Conservation (phyloP, 352 stramenopile genomes). For the Phytopythium litorale region DNA sequence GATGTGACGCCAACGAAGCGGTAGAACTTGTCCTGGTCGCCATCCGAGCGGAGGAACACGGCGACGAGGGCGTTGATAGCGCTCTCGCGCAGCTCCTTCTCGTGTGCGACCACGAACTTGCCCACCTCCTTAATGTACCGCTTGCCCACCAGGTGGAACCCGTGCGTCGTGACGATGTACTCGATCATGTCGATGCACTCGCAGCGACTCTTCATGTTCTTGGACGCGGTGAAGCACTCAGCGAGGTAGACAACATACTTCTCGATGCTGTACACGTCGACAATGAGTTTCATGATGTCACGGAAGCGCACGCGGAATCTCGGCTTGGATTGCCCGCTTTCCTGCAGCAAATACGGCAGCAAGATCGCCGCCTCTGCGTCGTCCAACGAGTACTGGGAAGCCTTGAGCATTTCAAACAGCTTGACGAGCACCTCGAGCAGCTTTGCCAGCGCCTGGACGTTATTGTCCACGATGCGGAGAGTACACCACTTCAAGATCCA, state of each 20-base stretch:
- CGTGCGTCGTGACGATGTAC: constrained; percentile 62
- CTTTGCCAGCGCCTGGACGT: constrained; percentile 82
- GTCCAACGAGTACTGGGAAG: constrained; percentile 55
- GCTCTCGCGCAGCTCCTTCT: constrained; percentile 83
- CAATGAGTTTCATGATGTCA: constrained; percentile 79
- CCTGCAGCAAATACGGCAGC: constrained; percentile 77
- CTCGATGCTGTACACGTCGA: constrained; percentile 75
- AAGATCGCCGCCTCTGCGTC: constrained; percentile 83
- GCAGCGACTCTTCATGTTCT: constrained; percentile 85
- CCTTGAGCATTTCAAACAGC: constrained; percentile 79
- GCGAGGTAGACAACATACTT: constrained; percentile 71
- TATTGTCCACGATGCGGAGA: constrained; percentile 85
- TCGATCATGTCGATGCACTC: constrained; percentile 83
- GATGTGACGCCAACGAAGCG: constrained; percentile 63
- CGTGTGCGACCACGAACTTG: constrained; percentile 71
- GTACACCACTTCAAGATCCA: constrained; percentile 85
- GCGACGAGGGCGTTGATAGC: constrained; percentile 65
- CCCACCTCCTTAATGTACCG: constrained; percentile 76
- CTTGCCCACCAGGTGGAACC: constrained; percentile 62
- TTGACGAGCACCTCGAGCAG: constrained; percentile 79
- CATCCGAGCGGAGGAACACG: constrained; percentile 66
- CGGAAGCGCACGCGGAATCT: constrained; percentile 81
- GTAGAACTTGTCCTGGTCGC: constrained; percentile 77
- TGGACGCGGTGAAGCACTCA: constrained; percentile 81
- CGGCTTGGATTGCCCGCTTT: constrained; percentile 82